These are phyloP conservation scores for Neofusicoccum umdonicola DNA, from an alignment of 2,329 filamentous ascomycete genomes.

Conservation along the genomic window DNA sequence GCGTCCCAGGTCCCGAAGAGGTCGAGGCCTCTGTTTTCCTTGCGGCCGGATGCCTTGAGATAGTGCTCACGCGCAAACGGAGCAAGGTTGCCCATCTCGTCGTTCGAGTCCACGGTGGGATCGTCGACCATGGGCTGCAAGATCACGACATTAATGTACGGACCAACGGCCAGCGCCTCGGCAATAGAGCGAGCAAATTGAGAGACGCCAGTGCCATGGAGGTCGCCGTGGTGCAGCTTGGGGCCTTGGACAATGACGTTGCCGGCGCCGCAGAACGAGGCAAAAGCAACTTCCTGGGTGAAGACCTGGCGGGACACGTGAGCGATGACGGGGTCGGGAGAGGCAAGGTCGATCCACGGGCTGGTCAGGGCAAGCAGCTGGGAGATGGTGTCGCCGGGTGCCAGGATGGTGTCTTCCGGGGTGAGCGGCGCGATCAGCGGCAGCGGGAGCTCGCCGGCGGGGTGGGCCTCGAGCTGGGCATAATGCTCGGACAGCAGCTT, in stretches of 20 bases:
- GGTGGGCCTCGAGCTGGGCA: conserved; percentile 43
- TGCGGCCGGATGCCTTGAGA: conserved; percentile 11
- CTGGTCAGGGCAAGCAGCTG: conserved; percentile 79
- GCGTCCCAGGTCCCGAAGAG: conserved; percentile 85
- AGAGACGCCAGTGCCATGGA: conserved; percentile 50
- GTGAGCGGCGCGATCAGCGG: conserved; percentile 63
- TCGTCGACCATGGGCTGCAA: conserved; percentile 82
- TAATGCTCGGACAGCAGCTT: conserved; percentile 59
- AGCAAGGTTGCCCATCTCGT: conserved; percentile 54
- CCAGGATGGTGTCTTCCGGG: conserved; percentile 73
- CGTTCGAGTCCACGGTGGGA: conserved; percentile 56
- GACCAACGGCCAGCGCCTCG: conserved; percentile 72
- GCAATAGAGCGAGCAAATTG: conserved; percentile 83
- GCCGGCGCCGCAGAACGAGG: conserved; percentile 87
- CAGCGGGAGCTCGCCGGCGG: conserved; percentile 39
- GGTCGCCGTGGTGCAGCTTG: conserved; percentile 57
- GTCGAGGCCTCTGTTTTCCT: conserved; percentile 42
- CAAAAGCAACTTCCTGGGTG: conserved; percentile 88
- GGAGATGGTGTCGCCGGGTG: conserved; percentile 65
- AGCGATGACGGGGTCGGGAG: conserved; percentile 75
- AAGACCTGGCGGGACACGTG: conserved; percentile 87
- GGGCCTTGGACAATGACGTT: conserved; percentile 83
- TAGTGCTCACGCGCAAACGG: conserved; percentile 42
- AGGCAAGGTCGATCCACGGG: conserved; percentile 88
- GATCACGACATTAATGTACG: conserved; percentile 75